Conservation (phyloP, 2,329 filamentous ascomycete genomes). For the Aureobasidium sp. region DNA sequence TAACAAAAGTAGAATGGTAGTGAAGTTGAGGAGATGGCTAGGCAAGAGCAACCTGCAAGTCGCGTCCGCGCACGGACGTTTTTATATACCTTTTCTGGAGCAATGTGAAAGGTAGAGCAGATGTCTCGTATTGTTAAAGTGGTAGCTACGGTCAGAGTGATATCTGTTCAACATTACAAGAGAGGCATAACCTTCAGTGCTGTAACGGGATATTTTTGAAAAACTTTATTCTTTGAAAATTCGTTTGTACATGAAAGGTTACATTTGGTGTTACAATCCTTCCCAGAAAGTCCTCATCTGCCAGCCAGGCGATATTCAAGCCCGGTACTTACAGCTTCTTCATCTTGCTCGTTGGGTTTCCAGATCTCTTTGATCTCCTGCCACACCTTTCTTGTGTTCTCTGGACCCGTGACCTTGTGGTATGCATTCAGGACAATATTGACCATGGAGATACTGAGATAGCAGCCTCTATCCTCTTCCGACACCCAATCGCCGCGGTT, state of each 20-base stretch:
- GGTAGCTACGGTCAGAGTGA: background rate
- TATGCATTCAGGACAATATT: conserved; percentile 57
- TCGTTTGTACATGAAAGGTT: conserved; percentile 10
- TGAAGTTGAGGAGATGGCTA: background rate
- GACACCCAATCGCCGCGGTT: background rate
- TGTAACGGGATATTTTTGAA: background rate
- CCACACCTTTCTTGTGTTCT: conserved; percentile 49
- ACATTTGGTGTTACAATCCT: conserved; percentile 6
- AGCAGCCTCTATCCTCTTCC: conserved; percentile 21
- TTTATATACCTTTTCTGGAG: background rate
- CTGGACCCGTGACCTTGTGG: conserved; percentile 47
- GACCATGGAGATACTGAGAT: conserved; percentile 44
- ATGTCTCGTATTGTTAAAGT: background rate
- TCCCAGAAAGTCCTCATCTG: background rate
- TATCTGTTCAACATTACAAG: too few relatives aligned
- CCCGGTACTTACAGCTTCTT: background rate
- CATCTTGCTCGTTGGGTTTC: conserved; percentile 28
- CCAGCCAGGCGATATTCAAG: background rate
- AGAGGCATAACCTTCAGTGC: too few relatives aligned
- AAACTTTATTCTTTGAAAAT: conserved; percentile 2
- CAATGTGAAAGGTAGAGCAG: background rate
- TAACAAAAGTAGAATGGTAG: background rate
- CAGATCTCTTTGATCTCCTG: conserved; percentile 34
- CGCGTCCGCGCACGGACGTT: conserved; percentile 2
- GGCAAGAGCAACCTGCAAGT: background rate